phyloP scores from a whole-genome alignment of 306 rosid species.

The Hippophae gyantsensis region DNA sequence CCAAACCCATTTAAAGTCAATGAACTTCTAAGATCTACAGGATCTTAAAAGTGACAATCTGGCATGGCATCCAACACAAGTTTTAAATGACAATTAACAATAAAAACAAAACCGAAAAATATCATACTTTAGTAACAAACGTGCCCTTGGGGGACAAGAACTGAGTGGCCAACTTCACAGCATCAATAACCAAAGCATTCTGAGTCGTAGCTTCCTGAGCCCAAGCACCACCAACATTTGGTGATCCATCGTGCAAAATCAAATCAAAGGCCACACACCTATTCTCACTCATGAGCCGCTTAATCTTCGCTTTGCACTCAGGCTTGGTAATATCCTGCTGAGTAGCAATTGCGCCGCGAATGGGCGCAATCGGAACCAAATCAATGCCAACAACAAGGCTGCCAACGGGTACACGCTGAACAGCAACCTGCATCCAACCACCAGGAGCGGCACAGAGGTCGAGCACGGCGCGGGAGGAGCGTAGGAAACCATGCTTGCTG shows the following conservation, averaged over 20 bases:
- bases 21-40: neutral
- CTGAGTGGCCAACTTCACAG: conserved; percentile 75
- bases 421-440: conserved; percentile 97
- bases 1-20: too few relatives aligned
- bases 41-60: neutral
- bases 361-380: conserved; percentile 61
- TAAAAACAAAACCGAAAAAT: neutral
- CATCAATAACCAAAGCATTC: conserved; percentile 76
- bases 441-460: conserved; percentile 99
- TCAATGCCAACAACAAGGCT: conserved; percentile 76
- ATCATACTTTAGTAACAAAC: conserved; percentile 65
- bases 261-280: conserved; percentile 51
- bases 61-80: too few relatives aligned
- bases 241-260: conserved; percentile 80
- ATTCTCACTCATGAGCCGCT: conserved; percentile 48
- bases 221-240: conserved; percentile 93
- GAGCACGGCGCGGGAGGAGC: conserved; percentile 69
- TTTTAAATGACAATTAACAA: neutral
- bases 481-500: conserved; percentile 54
- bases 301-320: conserved; percentile 55
- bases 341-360: conserved; percentile 61
- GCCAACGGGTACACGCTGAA: conserved; percentile 65
- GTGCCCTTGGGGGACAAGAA: conserved; percentile 74
- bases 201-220: conserved; percentile 83
- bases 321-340: conserved; percentile 79